Evolutionary conservation across 371 early-diverging fungal genomes (phyloP).

Genomic region (Syncephalastrum racemosum): DNA sequence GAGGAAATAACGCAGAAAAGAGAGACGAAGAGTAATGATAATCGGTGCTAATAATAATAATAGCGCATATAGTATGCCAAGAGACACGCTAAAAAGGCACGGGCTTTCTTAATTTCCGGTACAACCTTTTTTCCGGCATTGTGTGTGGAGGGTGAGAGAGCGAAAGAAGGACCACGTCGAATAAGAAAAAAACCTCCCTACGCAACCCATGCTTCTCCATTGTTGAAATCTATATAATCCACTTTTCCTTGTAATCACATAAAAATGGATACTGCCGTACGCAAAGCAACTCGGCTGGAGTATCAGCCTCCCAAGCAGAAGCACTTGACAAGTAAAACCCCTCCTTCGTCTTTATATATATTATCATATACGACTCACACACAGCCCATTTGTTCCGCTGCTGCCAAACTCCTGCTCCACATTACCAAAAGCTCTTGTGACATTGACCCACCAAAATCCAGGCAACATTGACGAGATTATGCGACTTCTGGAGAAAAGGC

Average conservation of each 20-base stretch:
- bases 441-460: slow-evolving; percentile 45
- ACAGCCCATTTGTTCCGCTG: background rate
- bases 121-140: too few species aligned
- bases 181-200: too few species aligned
- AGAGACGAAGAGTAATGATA: too few species aligned
- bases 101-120: too few species aligned
- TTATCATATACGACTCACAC: background rate
- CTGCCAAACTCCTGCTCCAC: too few species aligned
- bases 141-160: too few species aligned
- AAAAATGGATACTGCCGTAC: slow-evolving; percentile 72
- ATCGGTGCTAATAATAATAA: too few species aligned
- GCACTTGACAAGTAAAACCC: slow-evolving; percentile 71
- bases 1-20: background rate
- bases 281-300: slow-evolving; percentile 79
- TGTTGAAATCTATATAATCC: too few species aligned
- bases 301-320: slow-evolving; percentile 81
- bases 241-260: background rate
- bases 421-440: slow-evolving; percentile 40
- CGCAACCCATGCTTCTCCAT: too few species aligned
- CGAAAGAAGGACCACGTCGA: too few species aligned
- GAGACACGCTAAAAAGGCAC: too few species aligned
- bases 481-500: slow-evolving; percentile 53
- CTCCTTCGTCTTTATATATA: background rate
- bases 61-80: too few species aligned
- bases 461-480: slow-evolving; percentile 62